These are phyloP conservation scores for Halenospora varia DNA, from an alignment of 495 filamentous ascomycete genomes.

Conservation along the genomic window DNA sequence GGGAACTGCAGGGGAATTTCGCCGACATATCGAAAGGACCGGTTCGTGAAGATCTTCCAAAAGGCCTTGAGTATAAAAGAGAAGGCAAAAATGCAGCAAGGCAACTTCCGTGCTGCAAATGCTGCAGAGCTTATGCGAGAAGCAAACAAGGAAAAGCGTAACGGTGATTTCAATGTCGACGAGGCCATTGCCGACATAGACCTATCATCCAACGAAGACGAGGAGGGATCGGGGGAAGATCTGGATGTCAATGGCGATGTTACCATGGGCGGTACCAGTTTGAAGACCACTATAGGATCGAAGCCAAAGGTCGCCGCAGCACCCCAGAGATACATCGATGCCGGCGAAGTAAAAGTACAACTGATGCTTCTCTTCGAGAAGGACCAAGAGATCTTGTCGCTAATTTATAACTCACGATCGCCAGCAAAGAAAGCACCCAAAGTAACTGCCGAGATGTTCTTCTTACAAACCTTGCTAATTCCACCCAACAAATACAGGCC, in stretches of 20 bases:
- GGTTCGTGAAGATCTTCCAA: conserved; percentile 88
- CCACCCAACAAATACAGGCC: conserved; percentile 93
- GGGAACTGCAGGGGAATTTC: conserved; percentile 68
- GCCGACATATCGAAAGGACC: conserved; percentile 78
- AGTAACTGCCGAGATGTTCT: conserved; percentile 84
- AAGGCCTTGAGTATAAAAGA: conserved; percentile 69
- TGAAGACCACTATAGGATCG: conserved; percentile 23
- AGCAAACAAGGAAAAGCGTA: conserved; percentile 25
- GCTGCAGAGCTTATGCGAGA: conserved; percentile 36
- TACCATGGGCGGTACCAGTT: conserved; percentile 40
- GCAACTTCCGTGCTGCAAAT: conserved; percentile 63
- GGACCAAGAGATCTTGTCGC: conserved; percentile 72
- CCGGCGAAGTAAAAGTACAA: conserved; percentile 70
- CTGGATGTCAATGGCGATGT: conserved; percentile 48
- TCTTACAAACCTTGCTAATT: conserved; percentile 77
- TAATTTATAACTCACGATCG: conserved; percentile 78
- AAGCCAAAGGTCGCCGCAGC: conserved; percentile 29
- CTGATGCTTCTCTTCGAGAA: conserved; percentile 79
- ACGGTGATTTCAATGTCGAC: conserved; percentile 40
- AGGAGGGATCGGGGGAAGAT: conserved; percentile 41
- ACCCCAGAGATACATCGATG: conserved; percentile 63
- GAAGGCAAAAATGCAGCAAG: conserved; percentile 65
- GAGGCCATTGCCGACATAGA: conserved; percentile 71
- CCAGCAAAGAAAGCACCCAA: conserved; percentile 39
- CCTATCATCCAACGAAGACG: conserved; percentile 41